These are phyloP conservation scores for Calonectria honghensis DNA, from an alignment of 2,329 filamentous ascomycete species.

Conservation along the genomic window DNA sequence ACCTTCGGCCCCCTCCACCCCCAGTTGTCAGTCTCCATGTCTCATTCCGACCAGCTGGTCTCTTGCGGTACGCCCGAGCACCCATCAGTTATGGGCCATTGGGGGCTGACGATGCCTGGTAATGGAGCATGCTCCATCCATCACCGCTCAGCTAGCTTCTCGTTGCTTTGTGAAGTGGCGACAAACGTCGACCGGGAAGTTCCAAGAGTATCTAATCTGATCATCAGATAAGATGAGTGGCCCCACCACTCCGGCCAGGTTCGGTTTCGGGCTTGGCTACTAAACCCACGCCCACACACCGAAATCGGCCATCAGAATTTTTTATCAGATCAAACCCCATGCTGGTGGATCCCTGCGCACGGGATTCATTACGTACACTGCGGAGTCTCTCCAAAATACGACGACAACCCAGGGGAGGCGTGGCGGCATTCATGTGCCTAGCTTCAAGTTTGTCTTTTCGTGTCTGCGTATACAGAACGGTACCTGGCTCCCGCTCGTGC, in stretches of 20 bases:
- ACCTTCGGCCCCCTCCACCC: slow-evolving; percentile 21
- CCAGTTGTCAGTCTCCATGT: slow-evolving; percentile 16
- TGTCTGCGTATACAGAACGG: slow-evolving; percentile 13
- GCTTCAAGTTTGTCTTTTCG: slow-evolving; percentile 5
- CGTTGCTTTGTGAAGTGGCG: slow-evolving; percentile 14
- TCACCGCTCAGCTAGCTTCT: neutral
- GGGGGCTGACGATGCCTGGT: slow-evolving; percentile 3
- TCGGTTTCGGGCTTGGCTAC: slow-evolving; percentile 14
- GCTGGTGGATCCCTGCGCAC: slow-evolving; percentile 27
- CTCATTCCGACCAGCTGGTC: slow-evolving; percentile 13
- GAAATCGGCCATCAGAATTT: slow-evolving; percentile 52
- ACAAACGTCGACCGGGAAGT: slow-evolving; percentile 13
- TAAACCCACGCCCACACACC: slow-evolving; percentile 44
- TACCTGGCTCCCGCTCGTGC: slow-evolving; percentile 22
- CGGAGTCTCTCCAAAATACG: slow-evolving; percentile 39
- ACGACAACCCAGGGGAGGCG: slow-evolving; percentile 18
- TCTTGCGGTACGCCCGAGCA: slow-evolving; percentile 20
- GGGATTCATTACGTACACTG: slow-evolving; percentile 43
- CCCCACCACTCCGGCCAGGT: slow-evolving; percentile 11
- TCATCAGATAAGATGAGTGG: slow-evolving; percentile 66
- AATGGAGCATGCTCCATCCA: slow-evolving; percentile 15
- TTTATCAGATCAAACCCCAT: slow-evolving; percentile 53
- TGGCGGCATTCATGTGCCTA: slow-evolving; percentile 9
- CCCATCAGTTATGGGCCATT: slow-evolving; percentile 3
- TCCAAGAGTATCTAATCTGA: slow-evolving; percentile 63